These are phyloP conservation scores for Euphorbia tirucalli DNA, from an alignment of 345 rosid species.

Conservation along the genomic window DNA sequence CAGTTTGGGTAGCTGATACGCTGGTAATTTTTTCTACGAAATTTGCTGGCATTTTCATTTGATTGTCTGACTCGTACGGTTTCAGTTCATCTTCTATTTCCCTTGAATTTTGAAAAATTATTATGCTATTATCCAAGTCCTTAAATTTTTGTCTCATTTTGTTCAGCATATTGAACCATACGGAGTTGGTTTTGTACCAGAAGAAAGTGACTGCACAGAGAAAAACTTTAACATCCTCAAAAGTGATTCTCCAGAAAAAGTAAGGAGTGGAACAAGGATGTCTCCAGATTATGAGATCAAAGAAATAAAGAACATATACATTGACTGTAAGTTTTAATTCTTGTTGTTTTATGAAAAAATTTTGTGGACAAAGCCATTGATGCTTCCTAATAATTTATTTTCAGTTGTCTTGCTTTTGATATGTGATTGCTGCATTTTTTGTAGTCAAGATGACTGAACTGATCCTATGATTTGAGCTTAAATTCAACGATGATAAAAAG, in stretches of 20 bases:
- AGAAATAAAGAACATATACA: slow-evolving; percentile 91
- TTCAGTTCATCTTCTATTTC: not conserved
- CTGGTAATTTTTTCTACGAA: slow-evolving; percentile 41
- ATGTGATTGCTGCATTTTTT: not conserved
- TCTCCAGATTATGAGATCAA: slow-evolving; percentile 73
- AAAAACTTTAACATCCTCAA: slow-evolving; percentile 42
- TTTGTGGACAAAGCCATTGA: not conserved
- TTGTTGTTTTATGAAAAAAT: not conserved
- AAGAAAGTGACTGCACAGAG: slow-evolving; percentile 44
- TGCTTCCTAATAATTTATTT: slow-evolving; percentile 4
- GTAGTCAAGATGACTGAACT: not conserved
- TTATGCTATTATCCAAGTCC: slow-evolving; percentile 11
- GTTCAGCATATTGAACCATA: slow-evolving; percentile 79
- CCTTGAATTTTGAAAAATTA: slow-evolving; percentile 9
- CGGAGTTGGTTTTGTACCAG: slow-evolving; percentile 43
- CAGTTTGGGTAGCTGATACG: slow-evolving; percentile 85
- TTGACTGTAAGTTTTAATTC: slow-evolving; percentile 91
- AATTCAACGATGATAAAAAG: not conserved
- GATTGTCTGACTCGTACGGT: not conserved
- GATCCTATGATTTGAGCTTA: not conserved
- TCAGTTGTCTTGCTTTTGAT: not conserved
- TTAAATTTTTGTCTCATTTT: slow-evolving; percentile 7
- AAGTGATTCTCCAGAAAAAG: slow-evolving; percentile 46
- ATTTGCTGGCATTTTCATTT: not conserved
- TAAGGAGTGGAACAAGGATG: slow-evolving; percentile 39